Percentiles rank a stretch among this genome's conserved stretches.
Evolutionary conservation across 768 basidiomycete genomes (phyloP).

Genomic region (Tricholoma saponaceum): DNA sequence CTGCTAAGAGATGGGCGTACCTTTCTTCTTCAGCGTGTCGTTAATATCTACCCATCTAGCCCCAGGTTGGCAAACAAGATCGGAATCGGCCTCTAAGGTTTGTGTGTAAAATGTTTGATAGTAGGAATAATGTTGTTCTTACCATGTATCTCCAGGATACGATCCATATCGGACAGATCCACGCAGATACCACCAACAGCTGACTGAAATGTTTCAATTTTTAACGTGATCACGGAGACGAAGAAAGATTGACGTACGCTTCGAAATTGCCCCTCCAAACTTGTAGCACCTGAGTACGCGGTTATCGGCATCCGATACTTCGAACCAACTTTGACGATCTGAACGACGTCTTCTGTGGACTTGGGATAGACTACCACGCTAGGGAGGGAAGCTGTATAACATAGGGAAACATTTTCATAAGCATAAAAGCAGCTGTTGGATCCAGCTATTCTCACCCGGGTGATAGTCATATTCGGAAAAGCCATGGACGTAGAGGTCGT

Average conservation of each 20-base stretch:
- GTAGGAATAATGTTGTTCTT: neutral
- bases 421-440: neutral
- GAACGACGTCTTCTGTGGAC: slow-evolving; percentile 78
- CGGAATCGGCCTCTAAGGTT: slow-evolving; percentile 57
- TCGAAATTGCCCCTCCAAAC: slow-evolving; percentile 72
- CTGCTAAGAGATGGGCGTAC: slow-evolving; percentile 29
- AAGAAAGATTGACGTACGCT: slow-evolving; percentile 36
- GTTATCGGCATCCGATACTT: slow-evolving; percentile 76
- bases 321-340: slow-evolving; percentile 69
- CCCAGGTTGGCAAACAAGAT: slow-evolving; percentile 73
- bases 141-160: slow-evolving; percentile 75
- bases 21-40: slow-evolving; percentile 57
- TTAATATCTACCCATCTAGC: slow-evolving; percentile 71
- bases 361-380: slow-evolving; percentile 62
- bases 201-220: slow-evolving; percentile 22
- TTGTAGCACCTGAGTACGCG: slow-evolving; percentile 80
- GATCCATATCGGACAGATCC: slow-evolving; percentile 77
- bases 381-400: slow-evolving; percentile 25
- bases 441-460: slow-evolving; percentile 39
- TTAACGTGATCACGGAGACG: neutral
- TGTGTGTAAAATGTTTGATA: neutral
- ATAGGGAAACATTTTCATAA: neutral
- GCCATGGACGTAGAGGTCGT: slow-evolving; percentile 52
- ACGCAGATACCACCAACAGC: slow-evolving; percentile 68
- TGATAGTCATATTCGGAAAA: slow-evolving; percentile 50